Evolutionary conservation across 2,329 filamentous ascomycete species (phyloP).

Genomic region (Pyrenochaeta sp.): DNA sequence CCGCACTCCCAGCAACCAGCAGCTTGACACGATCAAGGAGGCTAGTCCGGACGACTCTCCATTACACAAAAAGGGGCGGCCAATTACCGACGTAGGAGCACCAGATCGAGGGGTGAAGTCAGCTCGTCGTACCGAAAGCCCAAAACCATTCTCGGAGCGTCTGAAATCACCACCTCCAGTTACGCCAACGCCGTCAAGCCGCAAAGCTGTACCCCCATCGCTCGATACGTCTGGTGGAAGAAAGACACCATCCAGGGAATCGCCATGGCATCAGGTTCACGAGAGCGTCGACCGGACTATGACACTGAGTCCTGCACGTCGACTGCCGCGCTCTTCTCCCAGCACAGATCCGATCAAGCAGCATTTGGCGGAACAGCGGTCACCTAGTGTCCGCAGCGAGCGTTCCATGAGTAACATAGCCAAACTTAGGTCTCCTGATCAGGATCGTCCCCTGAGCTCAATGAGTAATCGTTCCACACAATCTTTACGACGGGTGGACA

Average conservation of each 20-base stretch:
- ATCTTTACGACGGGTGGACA: constrained; percentile 74
- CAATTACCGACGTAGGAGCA: constrained; percentile 52
- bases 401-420: constrained; percentile 53
- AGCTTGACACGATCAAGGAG: constrained; percentile 63
- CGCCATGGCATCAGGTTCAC: constrained; percentile 56
- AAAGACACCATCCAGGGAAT: constrained; percentile 29
- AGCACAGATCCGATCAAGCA: constrained; percentile 46
- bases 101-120: constrained; percentile 55
- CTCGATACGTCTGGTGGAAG: constrained; percentile 32
- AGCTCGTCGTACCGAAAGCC: constrained; percentile 40
- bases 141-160: constrained; percentile 47
- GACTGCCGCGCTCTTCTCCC: constrained; percentile 48
- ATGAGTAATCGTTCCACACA: constrained; percentile 69
- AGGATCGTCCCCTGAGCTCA: constrained; percentile 69
- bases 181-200: constrained; percentile 40
- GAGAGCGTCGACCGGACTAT: constrained; percentile 55
- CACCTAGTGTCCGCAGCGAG: constrained; percentile 55
- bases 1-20: constrained; percentile 39
- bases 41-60: constrained; percentile 54
- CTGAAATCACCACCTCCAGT: constrained; percentile 41
- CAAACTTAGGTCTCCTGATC: constrained; percentile 53
- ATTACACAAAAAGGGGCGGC: constrained; percentile 54
- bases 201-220: constrained; percentile 33
- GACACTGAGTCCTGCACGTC: constrained; percentile 45
- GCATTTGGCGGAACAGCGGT: constrained; percentile 44